Evolutionary conservation across 179 eudicot genomes (phyloP).

Genomic region (Heliamphora pulchella): DNA sequence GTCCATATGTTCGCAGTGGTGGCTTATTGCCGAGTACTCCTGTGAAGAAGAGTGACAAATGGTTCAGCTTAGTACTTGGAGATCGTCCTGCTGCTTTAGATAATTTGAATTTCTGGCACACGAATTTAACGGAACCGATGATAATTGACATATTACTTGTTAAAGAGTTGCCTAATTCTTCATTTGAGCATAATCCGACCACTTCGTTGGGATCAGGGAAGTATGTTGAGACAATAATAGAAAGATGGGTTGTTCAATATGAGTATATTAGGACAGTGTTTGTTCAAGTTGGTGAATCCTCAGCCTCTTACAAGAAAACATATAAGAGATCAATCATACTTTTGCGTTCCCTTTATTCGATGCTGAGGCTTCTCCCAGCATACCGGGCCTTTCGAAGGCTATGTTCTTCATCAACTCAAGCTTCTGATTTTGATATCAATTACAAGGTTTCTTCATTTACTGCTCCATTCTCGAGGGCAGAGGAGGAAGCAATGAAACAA

Average conservation of each 20-base stretch:
- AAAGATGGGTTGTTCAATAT: slow-evolving; percentile 92
- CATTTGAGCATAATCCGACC: slow-evolving; percentile 22
- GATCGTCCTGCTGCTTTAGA: slow-evolving; percentile 86
- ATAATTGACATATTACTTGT: slow-evolving; percentile 72
- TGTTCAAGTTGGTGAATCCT: slow-evolving; percentile 40
- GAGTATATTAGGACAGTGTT: slow-evolving; percentile 41
- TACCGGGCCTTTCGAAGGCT: slow-evolving; percentile 60
- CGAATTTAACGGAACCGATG: slow-evolving; percentile 87
- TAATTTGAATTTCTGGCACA: slow-evolving; percentile 66
- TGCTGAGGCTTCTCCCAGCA: slow-evolving; percentile 92
- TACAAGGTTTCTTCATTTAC: slow-evolving; percentile 76
- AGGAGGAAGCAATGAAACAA: slow-evolving; percentile 61
- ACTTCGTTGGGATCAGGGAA: slow-evolving; percentile 29
- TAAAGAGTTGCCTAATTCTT: slow-evolving; percentile 32
- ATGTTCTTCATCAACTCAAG: slow-evolving; percentile 40
- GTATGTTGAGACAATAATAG: slow-evolving; percentile 65
- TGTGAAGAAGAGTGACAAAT: slow-evolving; percentile 62
- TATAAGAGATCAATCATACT: slow-evolving; percentile 87
- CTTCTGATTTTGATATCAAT: slow-evolving; percentile 55
- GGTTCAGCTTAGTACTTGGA: slow-evolving; percentile 82
- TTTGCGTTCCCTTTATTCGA: slow-evolving; percentile 63
- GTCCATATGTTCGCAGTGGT: slow-evolving; percentile 36
- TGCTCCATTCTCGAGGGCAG: slow-evolving; percentile 68
- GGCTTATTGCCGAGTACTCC: slow-evolving; percentile 28
- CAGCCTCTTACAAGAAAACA: slow-evolving; percentile 59